A percentile compares a stretch with the other conserved stretches of the same genome.
Conservation (phyloP, 164 flowering plant genomes). For the Magnolia sinica region DNA sequence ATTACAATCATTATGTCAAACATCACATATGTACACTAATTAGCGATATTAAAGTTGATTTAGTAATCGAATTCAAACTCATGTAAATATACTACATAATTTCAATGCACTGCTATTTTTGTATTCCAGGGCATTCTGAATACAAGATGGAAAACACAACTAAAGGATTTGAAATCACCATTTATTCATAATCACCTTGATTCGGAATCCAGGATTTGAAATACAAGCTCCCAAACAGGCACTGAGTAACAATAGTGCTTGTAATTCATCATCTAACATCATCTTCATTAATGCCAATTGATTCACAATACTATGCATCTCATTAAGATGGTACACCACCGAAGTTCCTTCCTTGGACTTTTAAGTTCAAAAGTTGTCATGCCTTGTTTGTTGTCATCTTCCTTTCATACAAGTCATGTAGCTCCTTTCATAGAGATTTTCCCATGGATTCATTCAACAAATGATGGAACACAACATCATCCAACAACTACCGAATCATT, state of each 20-base stretch:
- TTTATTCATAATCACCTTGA: too few species aligned
- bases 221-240: too few species aligned
- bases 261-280: not conserved
- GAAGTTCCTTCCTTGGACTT: not conserved
- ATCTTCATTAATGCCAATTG: not conserved
- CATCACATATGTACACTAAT: too few species aligned
- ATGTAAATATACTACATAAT: too few species aligned
- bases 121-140: too few species aligned
- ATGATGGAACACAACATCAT: constrained; percentile 1
- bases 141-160: too few species aligned
- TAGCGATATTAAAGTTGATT: too few species aligned
- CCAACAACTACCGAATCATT: not conserved
- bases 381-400: not conserved
- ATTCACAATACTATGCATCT: not conserved
- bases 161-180: too few species aligned
- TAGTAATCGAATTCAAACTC: too few species aligned
- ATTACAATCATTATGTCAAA: too few species aligned
- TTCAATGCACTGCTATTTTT: too few species aligned
- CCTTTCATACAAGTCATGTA: not conserved
- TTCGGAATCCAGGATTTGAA: too few species aligned
- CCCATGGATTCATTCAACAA: not conserved
- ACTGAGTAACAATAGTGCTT: not conserved
- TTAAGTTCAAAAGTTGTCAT: not conserved
- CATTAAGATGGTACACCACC: not conserved
- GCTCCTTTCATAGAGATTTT: not conserved